phyloP scores from a whole-genome alignment of 2,329 filamentous ascomycete genomes.

The Didymella glomerata region DNA sequence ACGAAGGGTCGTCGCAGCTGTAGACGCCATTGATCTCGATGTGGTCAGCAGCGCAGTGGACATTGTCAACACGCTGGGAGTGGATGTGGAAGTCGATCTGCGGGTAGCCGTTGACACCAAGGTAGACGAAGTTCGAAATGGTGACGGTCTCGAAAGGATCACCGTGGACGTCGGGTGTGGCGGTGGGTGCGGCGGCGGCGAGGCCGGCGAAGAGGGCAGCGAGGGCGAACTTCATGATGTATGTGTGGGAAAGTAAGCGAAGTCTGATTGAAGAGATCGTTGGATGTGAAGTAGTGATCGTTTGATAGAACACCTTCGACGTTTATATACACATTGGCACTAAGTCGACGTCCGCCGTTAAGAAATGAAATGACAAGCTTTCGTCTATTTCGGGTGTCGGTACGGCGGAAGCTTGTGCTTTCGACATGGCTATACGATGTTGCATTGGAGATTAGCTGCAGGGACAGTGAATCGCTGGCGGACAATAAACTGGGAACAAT shows the following conservation, averaged over 20 bases:
- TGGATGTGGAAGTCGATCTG: not conserved
- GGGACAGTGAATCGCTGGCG: not conserved
- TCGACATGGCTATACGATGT: not conserved
- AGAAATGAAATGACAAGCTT: not conserved
- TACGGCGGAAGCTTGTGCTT: not conserved
- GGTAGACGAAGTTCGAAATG: not conserved
- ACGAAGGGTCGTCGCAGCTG: not conserved
- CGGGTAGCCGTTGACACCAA: not conserved
- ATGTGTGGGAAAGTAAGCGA: not conserved
- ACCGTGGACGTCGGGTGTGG: not conserved
- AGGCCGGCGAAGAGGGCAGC: not conserved
- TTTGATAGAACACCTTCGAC: not conserved
- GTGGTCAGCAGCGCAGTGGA: not conserved
- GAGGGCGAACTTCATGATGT: not conserved
- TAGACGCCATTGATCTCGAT: not conserved
- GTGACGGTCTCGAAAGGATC: not conserved
- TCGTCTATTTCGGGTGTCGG: not conserved
- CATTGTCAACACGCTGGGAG: not conserved
- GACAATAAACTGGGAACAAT: not conserved
- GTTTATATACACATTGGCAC: not conserved
- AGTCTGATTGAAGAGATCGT: not conserved
- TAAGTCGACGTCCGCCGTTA: not conserved
- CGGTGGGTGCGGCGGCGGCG: not conserved
- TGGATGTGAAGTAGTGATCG: not conserved
- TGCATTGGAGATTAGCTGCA: not conserved